Base-by-base conservation (phyloP, 257 asterid genomes). In the Echites panduratus region DNA sequence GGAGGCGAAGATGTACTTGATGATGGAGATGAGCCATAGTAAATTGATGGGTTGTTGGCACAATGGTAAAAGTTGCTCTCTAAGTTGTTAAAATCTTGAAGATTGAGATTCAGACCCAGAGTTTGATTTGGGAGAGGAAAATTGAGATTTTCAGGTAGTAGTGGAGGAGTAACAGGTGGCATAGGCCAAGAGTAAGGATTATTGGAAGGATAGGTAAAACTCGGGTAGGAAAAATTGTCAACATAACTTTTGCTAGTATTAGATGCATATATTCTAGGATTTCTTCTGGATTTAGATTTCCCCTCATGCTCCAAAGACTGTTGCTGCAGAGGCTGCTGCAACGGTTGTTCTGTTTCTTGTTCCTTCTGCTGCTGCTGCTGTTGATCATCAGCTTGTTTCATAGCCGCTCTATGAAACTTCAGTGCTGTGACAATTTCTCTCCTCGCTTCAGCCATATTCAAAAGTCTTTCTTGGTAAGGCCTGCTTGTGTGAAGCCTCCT, bases 381-480 rank as follows among this genome's bases (percentile, higher is more conserved):
- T 22, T 79, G 84, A 44, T 87, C 86, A 61, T 77, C 78, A 66
- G 89, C 87, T 71, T 85, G 86, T 72, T 85, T 92, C 99, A 90
- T 95, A 45, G 98, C 70, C 1, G 97, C 98, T 79, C 99, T 84
- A 70, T 95, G 99, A 73, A 87, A 95, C 85, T 95, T 92, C 20
- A 95, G 93, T 44, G 99, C 99, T 0, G 99, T 85, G 63, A 95
- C 99, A 16, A 95, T 95, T 80, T 95, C 99, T 58, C 96, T 79
- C 53, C 99, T 85, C 9, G 97, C 99, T 81, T 95, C 99, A 16
- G 99, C 99, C 99, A 95, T 95, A 72, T 94, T 94, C 11, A 94
- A 86, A 71, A 91, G 90, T 86, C 96, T 88, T 58, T 94, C 97
- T 77, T 94, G 97, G 78, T 91, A 94, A 84, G 99, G 99, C 80